These are phyloP conservation scores for Apophysomyces variabilis DNA, from an alignment of 371 early-diverging fungal species.

Conservation along the genomic window DNA sequence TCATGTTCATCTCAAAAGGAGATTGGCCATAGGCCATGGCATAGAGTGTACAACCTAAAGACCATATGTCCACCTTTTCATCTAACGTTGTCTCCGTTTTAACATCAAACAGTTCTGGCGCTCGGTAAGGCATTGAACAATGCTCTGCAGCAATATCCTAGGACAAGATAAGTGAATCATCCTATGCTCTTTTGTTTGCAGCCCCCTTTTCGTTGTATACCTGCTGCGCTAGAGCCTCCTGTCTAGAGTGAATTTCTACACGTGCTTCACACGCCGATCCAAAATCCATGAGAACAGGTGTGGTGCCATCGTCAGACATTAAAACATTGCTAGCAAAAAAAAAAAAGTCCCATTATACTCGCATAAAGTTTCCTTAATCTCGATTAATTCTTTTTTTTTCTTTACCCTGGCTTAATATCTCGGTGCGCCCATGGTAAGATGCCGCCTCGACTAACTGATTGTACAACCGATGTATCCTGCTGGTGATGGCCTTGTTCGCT, in stretches of 20 bases:
- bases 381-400: conserved; percentile 19
- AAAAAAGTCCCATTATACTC: not conserved
- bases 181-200: too few relatives aligned
- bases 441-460: conserved; percentile 22
- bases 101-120: conserved; percentile 85
- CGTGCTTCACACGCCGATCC: conserved; percentile 71
- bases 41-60: conserved; percentile 77
- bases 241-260: conserved; percentile 59
- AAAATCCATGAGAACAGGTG: conserved; percentile 80
- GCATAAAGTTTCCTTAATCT: not conserved
- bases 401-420: conserved; percentile 79
- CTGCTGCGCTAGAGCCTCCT: conserved; percentile 70
- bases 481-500: conserved; percentile 58
- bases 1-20: conserved; percentile 74
- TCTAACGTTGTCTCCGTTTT: conserved; percentile 62
- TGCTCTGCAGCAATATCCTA: conserved; percentile 75
- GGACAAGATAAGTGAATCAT: not conserved
- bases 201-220: conserved; percentile 13
- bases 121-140: conserved; percentile 79
- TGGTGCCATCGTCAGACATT: conserved; percentile 67
- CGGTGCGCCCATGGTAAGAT: conserved; percentile 73
- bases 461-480: conserved; percentile 33
- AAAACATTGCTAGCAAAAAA: conserved; percentile 54
- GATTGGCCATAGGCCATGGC: conserved; percentile 77
- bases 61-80: conserved; percentile 83